Evolutionary conservation across 345 rosid genomes (phyloP).

Genomic region (Microthlaspi erraticum): DNA sequence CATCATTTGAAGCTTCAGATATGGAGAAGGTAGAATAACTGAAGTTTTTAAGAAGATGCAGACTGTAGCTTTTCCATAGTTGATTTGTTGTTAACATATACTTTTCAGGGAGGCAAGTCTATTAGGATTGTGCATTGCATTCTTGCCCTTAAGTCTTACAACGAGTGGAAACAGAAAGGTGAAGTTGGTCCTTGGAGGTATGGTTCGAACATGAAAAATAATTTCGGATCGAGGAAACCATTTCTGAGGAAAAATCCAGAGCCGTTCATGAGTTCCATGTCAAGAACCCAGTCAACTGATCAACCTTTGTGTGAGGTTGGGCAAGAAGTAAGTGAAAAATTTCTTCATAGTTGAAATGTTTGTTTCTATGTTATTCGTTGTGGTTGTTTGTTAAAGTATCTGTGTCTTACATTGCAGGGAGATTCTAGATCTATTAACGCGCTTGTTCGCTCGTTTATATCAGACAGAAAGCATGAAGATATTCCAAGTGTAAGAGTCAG

Average conservation of each 20-base stretch:
- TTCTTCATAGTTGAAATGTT: conserved; percentile 8
- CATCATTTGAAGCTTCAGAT: conserved; percentile 89
- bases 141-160: conserved; percentile 80
- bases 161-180: conserved; percentile 81
- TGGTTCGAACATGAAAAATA: conserved; percentile 54
- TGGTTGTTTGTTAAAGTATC: background rate
- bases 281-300: conserved; percentile 54
- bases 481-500: conserved; percentile 64
- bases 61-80: background rate
- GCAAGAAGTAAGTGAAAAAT: conserved; percentile 60
- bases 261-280: conserved; percentile 64
- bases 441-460: conserved; percentile 69
- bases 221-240: conserved; percentile 50
- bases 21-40: conserved; percentile 65
- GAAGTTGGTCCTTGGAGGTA: conserved; percentile 74
- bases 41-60: background rate
- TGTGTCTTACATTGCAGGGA: conserved; percentile 50
- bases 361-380: conserved; percentile 14
- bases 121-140: conserved; percentile 75
- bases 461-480: conserved; percentile 76
- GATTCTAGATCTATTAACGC: conserved; percentile 55
- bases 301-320: conserved; percentile 43
- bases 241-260: conserved; percentile 71
- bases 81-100: conserved; percentile 15
- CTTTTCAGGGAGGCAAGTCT: conserved; percentile 76